phyloP scores from a whole-genome alignment of 371 early-diverging fungal genomes.

The Mortierella sp. region DNA sequence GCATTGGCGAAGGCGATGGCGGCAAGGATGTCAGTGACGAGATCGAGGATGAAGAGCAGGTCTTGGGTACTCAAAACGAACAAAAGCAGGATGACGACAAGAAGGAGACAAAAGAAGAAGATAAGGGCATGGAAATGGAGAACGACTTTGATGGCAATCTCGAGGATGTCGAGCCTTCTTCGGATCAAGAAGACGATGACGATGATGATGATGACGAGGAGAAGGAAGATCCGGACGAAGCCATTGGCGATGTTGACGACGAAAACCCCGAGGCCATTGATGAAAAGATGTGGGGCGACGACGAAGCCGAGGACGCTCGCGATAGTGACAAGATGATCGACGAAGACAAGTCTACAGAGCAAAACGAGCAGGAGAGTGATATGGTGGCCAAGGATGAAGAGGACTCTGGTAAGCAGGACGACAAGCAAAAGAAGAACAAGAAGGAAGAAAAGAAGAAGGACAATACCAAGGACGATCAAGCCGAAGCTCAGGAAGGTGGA shows the following conservation, averaged over 20 bases:
- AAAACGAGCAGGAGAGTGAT: slow-evolving; percentile 67
- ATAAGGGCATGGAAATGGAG: slow-evolving; percentile 97
- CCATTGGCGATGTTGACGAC: slow-evolving; percentile 91
- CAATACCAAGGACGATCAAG: slow-evolving; percentile 61
- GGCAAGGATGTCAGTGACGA: slow-evolving; percentile 95
- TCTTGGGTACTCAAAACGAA: slow-evolving; percentile 87
- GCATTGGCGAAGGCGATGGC: slow-evolving; percentile 96
- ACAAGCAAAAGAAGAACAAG: slow-evolving; percentile 54
- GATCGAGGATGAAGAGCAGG: slow-evolving; percentile 97
- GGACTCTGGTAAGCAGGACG: slow-evolving; percentile 57
- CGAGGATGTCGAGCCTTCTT: slow-evolving; percentile 84
- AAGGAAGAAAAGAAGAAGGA: slow-evolving; percentile 55
- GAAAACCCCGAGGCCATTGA: slow-evolving; percentile 93
- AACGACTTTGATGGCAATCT: slow-evolving; percentile 94
- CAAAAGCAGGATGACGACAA: slow-evolving; percentile 68
- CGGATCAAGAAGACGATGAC: slow-evolving; percentile 72
- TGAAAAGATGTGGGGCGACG: slow-evolving; percentile 97
- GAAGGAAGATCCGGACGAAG: slow-evolving; percentile 84
- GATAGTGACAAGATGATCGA: slow-evolving; percentile 73
- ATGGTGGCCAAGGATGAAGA: slow-evolving; percentile 77
- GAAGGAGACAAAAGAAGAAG: slow-evolving; percentile 80
- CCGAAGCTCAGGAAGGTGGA: slow-evolving; percentile 57
- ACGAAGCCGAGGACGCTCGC: slow-evolving; percentile 78
- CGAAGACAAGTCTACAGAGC: slow-evolving; percentile 61
- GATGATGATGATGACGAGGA: slow-evolving; percentile 65